Conservation (phyloP, 164 flowering plant genomes). For the Amborella trichopoda region DNA sequence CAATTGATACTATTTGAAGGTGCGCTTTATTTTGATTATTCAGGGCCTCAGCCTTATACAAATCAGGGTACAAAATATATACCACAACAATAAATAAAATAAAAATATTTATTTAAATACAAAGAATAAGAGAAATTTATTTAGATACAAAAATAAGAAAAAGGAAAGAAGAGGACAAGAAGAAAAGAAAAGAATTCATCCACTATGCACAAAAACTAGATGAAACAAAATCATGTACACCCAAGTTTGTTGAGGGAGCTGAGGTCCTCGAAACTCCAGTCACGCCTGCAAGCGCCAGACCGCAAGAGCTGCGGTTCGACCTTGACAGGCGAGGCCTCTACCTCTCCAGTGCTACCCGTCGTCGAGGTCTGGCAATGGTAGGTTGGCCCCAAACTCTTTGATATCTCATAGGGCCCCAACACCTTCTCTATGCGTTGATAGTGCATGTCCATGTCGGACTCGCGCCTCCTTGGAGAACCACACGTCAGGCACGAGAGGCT, state of each 20-base stretch:
- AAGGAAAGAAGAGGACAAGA: neutral
- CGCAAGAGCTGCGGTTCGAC: slow-evolving; percentile 41
- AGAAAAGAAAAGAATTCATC: neutral
- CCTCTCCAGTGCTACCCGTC: slow-evolving; percentile 4
- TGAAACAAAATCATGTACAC: no score
- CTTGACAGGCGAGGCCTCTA: neutral
- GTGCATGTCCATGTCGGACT: slow-evolving; percentile 8
- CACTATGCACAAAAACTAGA: neutral
- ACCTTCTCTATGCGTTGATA: neutral
- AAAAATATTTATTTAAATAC: no score
- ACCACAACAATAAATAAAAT: no score
- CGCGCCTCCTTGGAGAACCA: slow-evolving; percentile 13
- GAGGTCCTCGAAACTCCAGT: slow-evolving; percentile 84
- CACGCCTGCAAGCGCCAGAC: slow-evolving; percentile 71
- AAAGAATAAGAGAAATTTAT: no score
- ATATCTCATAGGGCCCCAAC: slow-evolving; percentile 6
- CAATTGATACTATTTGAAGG: no score
- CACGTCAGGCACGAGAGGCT: slow-evolving; percentile 11
- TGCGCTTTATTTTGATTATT: no score
- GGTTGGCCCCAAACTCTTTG: slow-evolving; percentile 7
- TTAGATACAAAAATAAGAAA: no score
- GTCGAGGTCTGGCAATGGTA: slow-evolving; percentile 1
- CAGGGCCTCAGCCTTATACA: no score
- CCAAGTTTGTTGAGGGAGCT: no score
- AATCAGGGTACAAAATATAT: no score